Evolutionary conservation across 2,329 filamentous ascomycete species (phyloP), one percentile per base, ranked within the genome.

Genomic region (Cordyceps tenuipes): DNA sequence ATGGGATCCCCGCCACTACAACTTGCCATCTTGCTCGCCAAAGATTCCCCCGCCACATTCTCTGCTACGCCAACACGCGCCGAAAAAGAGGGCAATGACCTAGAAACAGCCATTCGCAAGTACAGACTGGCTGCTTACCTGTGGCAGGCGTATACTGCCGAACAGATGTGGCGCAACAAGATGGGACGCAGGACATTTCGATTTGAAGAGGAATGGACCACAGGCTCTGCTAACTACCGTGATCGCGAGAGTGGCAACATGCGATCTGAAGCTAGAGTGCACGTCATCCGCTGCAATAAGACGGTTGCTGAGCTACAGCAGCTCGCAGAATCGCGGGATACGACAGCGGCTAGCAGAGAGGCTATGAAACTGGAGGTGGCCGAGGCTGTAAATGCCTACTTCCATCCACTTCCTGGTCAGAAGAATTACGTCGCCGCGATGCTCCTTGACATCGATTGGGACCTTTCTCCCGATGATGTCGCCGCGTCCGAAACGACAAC

Each of bases 81-180:
- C 59, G 84, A 89, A 71, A 85, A 82, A 65, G 92, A 96, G 77
- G 92, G 90, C 19, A 96, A 96, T 72, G 82, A 82, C 1, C 70
- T 97, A 41, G 87, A 92, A 12, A 85, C 84, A 8, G 94, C 94
- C 0, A 81, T 96, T 56, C 85, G 84, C 68, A 99, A 99, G 71
- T 97, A 94, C 71, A 85, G 92, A 64, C 97, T 96, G 89, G 88
- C 91, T 19, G 93, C 91, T 26, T 97, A 97, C 70, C 79, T 97
- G 15, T 97, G 94, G 92, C 94, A 99, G 71, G 91, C 92, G 8
- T 97, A 96, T 68, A 97, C 93, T 0, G 91, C 90, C 7, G 94
- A 99, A 72, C 92, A 97, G 71, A 97, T 97, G 93, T 88, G 85
- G 71, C 86, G 91, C 63, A 89, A 96, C 70, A 89, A 88, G 62